Conservation (phyloP, 192 early-diverging fungal genomes). For the Coemansia sp. region DNA sequence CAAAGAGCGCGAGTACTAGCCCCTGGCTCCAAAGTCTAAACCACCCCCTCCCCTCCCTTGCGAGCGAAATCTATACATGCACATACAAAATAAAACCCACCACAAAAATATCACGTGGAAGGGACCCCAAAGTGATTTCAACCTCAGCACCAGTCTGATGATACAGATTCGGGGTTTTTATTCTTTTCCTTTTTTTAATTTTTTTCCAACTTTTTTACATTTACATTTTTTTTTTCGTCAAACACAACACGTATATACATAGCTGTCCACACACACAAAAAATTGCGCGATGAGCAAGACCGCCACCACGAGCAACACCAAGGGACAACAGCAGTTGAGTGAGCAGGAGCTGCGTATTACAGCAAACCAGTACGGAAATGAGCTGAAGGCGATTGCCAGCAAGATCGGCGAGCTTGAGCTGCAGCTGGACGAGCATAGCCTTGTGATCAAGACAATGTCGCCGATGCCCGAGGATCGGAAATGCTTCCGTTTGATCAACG, state of each 20-base stretch:
- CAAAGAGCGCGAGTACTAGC: too few species aligned
- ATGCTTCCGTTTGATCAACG: slow-evolving; percentile 91
- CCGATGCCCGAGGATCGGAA: slow-evolving; percentile 80
- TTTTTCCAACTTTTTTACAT: neutral
- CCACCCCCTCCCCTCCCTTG: too few species aligned
- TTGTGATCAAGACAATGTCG: slow-evolving; percentile 88
- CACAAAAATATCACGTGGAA: neutral
- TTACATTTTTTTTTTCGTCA: neutral
- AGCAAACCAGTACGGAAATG: slow-evolving; percentile 66
- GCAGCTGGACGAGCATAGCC: slow-evolving; percentile 85
- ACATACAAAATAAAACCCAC: neutral
- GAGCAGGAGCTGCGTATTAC: slow-evolving; percentile 48
- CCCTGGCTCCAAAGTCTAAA: too few species aligned
- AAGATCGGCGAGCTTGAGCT: slow-evolving; percentile 94
- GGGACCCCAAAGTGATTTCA: neutral
- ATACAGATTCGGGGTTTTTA: neutral
- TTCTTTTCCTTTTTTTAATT: neutral
- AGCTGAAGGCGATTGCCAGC: slow-evolving; percentile 79
- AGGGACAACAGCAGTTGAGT: slow-evolving; percentile 10
- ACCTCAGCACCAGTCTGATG: neutral
- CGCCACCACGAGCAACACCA: neutral
- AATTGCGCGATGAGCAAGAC: slow-evolving; percentile 8
- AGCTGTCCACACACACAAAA: neutral
- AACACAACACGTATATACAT: neutral
- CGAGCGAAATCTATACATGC: too few species aligned